Evolutionary conservation across 2,329 filamentous ascomycete genomes (phyloP).

Genomic region (Tolypocladium nubicola): DNA sequence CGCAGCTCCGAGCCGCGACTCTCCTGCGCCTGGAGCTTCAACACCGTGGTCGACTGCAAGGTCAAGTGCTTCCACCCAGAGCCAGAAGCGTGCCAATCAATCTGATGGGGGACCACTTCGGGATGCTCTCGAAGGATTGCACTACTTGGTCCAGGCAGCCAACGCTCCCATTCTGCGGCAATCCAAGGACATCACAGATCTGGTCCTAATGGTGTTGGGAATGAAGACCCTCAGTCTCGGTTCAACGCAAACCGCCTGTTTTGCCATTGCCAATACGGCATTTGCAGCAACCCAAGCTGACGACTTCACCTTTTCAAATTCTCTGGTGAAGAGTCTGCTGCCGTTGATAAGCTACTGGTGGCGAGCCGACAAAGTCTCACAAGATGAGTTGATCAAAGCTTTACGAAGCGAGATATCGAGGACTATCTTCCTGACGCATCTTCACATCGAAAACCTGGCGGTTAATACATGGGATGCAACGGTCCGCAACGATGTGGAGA

Average conservation of each 20-base stretch:
- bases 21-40: slow-evolving; percentile 31
- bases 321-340: slow-evolving; percentile 49
- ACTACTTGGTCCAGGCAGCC: slow-evolving; percentile 49
- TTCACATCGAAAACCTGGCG: slow-evolving; percentile 50
- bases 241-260: slow-evolving; percentile 59
- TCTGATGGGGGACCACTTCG: slow-evolving; percentile 22
- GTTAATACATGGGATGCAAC: slow-evolving; percentile 27
- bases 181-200: slow-evolving; percentile 43
- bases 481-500: slow-evolving; percentile 42
- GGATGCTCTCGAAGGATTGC: slow-evolving; percentile 49
- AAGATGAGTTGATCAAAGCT: slow-evolving; percentile 48
- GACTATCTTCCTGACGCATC: slow-evolving; percentile 54
- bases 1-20: slow-evolving; percentile 17
- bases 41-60: slow-evolving; percentile 16
- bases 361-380: slow-evolving; percentile 55
- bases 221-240: slow-evolving; percentile 47
- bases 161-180: slow-evolving; percentile 56
- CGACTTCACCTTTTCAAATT: slow-evolving; percentile 50
- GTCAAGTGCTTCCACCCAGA: slow-evolving; percentile 18
- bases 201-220: slow-evolving; percentile 51
- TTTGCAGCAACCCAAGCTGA: slow-evolving; percentile 58
- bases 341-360: slow-evolving; percentile 68
- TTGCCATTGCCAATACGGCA: slow-evolving; percentile 65
- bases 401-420: slow-evolving; percentile 71
- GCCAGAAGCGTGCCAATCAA: slow-evolving; percentile 15